These are phyloP conservation scores for Filosporella fistucella DNA, from an alignment of 495 filamentous ascomycete species.

Conservation along the genomic window DNA sequence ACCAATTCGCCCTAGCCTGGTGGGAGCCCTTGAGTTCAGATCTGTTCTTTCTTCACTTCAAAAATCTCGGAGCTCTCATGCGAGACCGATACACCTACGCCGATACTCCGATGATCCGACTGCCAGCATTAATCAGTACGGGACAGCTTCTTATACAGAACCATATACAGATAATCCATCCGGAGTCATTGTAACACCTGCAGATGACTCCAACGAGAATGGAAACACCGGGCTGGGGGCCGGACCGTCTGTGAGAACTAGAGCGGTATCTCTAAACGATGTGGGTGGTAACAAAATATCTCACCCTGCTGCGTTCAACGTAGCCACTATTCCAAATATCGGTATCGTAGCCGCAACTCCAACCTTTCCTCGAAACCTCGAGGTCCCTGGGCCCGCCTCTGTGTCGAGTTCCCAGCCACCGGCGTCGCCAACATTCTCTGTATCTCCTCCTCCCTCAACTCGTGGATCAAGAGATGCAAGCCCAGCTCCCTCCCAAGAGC, in stretches of 20 bases:
- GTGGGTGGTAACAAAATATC: conserved; percentile 18
- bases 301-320: conserved; percentile 12
- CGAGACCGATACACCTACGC: conserved; percentile 61
- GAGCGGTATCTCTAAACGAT: conserved; percentile 69
- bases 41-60: conserved; percentile 80
- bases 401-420: conserved; percentile 8
- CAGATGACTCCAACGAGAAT: conserved; percentile 2
- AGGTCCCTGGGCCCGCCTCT: background rate
- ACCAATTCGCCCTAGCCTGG: conserved; percentile 86
- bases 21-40: conserved; percentile 91
- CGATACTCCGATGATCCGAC: conserved; percentile 66
- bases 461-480: conserved; percentile 16
- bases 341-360: conserved; percentile 23
- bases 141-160: conserved; percentile 8
- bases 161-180: conserved; percentile 18
- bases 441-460: conserved; percentile 37
- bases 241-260: conserved; percentile 21
- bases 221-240: no score
- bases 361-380: conserved; percentile 8
- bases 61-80: conserved; percentile 67
- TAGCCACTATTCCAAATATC: conserved; percentile 15
- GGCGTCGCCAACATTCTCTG: conserved; percentile 26
- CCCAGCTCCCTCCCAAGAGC: conserved; percentile 17
- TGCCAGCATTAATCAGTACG: conserved; percentile 17
- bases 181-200: conserved; percentile 13